Percentiles rank a stretch among this genome's conserved stretches.
These are phyloP conservation scores for Silene vulgaris DNA, from an alignment of 179 eudicot genomes.

Conservation along the genomic window DNA sequence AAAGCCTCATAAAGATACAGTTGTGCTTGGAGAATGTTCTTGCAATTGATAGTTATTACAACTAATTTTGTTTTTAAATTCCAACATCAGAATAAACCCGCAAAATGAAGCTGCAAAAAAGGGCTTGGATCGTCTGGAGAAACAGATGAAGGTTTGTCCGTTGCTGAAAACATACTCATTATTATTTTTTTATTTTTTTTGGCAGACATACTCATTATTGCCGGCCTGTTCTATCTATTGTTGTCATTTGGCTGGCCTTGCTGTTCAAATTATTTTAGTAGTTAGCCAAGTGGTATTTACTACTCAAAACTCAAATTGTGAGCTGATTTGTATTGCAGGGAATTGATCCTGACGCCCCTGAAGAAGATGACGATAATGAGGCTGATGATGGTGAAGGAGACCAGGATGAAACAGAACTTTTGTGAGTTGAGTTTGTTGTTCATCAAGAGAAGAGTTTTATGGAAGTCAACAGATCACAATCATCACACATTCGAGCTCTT, in stretches of 20 bases:
- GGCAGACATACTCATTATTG: neutral
- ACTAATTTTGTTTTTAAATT: neutral
- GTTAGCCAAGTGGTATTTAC: neutral
- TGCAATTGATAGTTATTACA: neutral
- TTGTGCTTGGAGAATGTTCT: conserved; percentile 5
- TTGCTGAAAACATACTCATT: neutral
- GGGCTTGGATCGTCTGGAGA: conserved; percentile 90
- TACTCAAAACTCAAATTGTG: neutral
- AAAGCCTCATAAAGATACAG: neutral
- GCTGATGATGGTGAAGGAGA: conserved; percentile 85
- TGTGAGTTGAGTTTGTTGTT: conserved; percentile 34
- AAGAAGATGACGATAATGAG: conserved; percentile 89
- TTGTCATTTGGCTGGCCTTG: neutral
- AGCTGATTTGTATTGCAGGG: conserved; percentile 45
- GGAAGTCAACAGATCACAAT: neutral
- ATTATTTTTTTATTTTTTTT: no score
- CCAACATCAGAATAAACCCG: conserved; percentile 59
- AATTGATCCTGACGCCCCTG: conserved; percentile 92
- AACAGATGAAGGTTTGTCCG: conserved; percentile 76
- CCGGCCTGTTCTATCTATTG: neutral
- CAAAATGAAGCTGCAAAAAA: conserved; percentile 83
- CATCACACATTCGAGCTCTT: neutral
- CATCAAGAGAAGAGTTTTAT: neutral
- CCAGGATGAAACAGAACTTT: conserved; percentile 71
- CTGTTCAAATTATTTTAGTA: neutral